A percentile compares a stretch with the other conserved stretches of the same genome.
These are phyloP conservation scores for Colletotrichum paranaense DNA, from an alignment of 2,329 filamentous ascomycete species.

Conservation along the genomic window DNA sequence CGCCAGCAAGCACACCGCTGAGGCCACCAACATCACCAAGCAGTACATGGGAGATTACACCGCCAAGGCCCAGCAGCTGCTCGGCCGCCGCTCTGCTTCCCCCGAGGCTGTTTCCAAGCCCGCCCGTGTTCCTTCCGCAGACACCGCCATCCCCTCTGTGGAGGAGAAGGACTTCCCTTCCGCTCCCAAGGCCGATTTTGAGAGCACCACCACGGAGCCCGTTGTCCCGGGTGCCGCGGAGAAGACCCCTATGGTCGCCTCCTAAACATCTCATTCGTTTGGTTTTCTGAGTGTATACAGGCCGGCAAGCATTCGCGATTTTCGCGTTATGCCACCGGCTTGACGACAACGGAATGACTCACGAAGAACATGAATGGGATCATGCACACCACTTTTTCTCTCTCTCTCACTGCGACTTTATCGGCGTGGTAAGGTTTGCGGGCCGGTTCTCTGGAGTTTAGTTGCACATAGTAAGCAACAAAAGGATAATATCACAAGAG, in stretches of 20 bases:
- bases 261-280: conserved; percentile 32
- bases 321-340: conserved; percentile 27
- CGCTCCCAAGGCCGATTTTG: conserved; percentile 34
- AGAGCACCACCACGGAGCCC: conserved; percentile 34
- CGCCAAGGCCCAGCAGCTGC: conserved; percentile 73
- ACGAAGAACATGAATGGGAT: conserved; percentile 33
- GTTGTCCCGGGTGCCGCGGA: conserved; percentile 40
- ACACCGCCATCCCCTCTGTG: conserved; percentile 35
- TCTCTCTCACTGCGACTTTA: conserved; percentile 18
- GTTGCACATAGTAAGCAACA: conserved; percentile 33
- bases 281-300: conserved; percentile 33
- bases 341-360: conserved; percentile 36
- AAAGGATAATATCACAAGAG: conserved; percentile 27
- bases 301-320: conserved; percentile 11
- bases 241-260: conserved; percentile 40
- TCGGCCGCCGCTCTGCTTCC: conserved; percentile 61
- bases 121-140: conserved; percentile 38
- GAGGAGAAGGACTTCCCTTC: conserved; percentile 39
- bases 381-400: conserved; percentile 16
- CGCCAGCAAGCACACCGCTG: conserved; percentile 72
- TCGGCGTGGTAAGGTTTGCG: conserved; percentile 26
- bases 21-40: conserved; percentile 73
- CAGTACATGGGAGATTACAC: conserved; percentile 77
- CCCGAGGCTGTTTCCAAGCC: conserved; percentile 54
- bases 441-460: conserved; percentile 28